phyloP scores from a whole-genome alignment of 805 yeast genomes.

The Hanseniaspora vineae region DNA sequence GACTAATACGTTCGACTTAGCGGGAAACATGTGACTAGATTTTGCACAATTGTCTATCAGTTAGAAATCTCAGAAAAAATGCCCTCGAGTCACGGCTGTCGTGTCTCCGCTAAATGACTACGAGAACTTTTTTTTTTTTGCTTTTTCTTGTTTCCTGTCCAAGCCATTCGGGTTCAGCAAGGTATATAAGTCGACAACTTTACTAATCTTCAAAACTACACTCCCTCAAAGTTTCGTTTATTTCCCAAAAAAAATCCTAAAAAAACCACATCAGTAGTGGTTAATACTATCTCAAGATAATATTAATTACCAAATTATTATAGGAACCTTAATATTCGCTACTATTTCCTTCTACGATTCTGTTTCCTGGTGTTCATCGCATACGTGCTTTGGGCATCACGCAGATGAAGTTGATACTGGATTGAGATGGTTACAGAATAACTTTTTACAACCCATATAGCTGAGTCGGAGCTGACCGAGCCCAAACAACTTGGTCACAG shows the following conservation, averaged over 20 bases:
- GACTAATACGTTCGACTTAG: no score
- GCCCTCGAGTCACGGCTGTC: no score
- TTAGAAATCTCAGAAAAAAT: no score
- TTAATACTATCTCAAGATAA: constrained; percentile 30
- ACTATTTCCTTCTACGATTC: constrained; percentile 5
- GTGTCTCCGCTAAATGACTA: no score
- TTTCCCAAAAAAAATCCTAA: constrained; percentile 3
- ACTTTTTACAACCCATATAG: constrained; percentile 23
- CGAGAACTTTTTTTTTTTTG: no score
- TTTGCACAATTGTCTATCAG: no score
- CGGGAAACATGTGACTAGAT: no score
- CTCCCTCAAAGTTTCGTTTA: not conserved
- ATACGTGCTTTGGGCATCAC: constrained; percentile 3
- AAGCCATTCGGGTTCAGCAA: no score
- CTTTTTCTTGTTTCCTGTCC: no score
- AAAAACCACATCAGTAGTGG: constrained; percentile 29
- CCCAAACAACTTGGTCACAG: constrained; percentile 28
- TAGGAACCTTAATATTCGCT: constrained; percentile 26
- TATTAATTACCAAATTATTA: constrained; percentile 24
- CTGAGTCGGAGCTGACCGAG: constrained; percentile 24
- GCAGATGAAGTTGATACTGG: constrained; percentile 25
- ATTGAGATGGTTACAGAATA: constrained; percentile 16
- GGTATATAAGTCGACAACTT: not conserved
- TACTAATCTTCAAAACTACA: not conserved
- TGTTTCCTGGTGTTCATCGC: constrained; percentile 4